A percentile compares a stretch with the other conserved stretches of the same genome.
These are phyloP conservation scores for Cucumis melo DNA, from an alignment of 306 rosid species.

Conservation along the genomic window DNA sequence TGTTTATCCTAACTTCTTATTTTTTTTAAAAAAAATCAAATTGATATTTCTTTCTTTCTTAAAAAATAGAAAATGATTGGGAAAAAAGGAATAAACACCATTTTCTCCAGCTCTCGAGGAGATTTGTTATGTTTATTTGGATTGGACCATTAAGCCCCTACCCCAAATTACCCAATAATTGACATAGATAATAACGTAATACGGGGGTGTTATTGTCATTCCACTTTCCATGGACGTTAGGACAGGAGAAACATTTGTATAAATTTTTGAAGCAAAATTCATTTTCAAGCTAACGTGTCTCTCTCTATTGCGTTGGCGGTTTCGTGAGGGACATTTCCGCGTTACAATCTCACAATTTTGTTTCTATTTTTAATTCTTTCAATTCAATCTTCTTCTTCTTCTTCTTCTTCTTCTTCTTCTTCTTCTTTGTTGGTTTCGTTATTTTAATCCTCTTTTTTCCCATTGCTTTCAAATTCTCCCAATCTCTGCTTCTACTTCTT, in stretches of 20 bases:
- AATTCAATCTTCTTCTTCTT: background rate
- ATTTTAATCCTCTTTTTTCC: background rate
- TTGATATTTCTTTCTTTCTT: too few species aligned
- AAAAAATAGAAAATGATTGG: too few species aligned
- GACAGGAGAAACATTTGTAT: background rate
- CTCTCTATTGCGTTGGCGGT: constrained; percentile 1
- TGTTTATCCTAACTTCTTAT: too few species aligned
- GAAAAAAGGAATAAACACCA: background rate
- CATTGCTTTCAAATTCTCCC: background rate
- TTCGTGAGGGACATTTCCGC: background rate
- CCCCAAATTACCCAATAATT: too few species aligned
- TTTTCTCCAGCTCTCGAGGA: background rate
- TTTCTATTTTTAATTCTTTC: background rate
- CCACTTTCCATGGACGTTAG: background rate
- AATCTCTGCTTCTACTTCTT: background rate
- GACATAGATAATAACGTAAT: background rate
- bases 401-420: too few species aligned
- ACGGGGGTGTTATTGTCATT: background rate
- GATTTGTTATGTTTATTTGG: background rate
- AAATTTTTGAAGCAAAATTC: background rate
- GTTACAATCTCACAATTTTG: background rate
- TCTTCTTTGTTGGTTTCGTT: background rate
- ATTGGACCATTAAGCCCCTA: background rate
- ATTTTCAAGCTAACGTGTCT: background rate
- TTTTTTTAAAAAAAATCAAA: too few species aligned